Conservation (phyloP, 768 basidiomycete genomes). For the Daedaleopsis sinensis region DNA sequence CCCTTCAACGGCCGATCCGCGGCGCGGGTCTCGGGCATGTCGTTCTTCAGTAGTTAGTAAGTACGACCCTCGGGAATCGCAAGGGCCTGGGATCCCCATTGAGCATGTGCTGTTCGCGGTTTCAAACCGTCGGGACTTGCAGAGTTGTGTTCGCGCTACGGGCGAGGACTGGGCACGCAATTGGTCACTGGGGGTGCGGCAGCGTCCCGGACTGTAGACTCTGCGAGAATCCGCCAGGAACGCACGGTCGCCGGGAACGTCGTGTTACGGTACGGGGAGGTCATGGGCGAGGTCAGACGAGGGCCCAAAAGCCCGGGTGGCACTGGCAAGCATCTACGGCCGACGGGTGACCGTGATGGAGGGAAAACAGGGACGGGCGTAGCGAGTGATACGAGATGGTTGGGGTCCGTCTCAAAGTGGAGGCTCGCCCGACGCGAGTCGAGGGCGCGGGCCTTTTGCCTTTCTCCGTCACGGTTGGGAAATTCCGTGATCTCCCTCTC, state of each 20-base stretch:
- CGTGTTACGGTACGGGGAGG: conserved; percentile 3
- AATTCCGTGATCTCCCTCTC: conserved; percentile 10
- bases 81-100: conserved; percentile 3
- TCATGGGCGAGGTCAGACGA: conserved; percentile 11
- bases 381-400: conserved; percentile 7
- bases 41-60: too few relatives aligned
- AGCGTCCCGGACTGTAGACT: neutral
- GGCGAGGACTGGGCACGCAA: neutral
- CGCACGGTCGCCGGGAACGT: neutral
- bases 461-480: neutral
- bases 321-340: conserved; percentile 1
- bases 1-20: conserved; percentile 3
- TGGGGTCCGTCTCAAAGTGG: neutral
- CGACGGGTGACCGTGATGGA: conserved; percentile 10
- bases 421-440: neutral
- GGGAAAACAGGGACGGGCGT: conserved; percentile 5
- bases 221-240: conserved; percentile 12
- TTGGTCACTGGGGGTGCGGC: too few relatives aligned
- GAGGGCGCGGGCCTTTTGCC: neutral
- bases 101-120: conserved; percentile 12
- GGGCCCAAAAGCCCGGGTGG: neutral
- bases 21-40: too few relatives aligned
- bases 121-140: neutral
- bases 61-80: too few relatives aligned
- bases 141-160: neutral